Evolutionary conservation across 495 filamentous ascomycete species (phyloP).

Genomic region (Penicillium bialowiezense): DNA sequence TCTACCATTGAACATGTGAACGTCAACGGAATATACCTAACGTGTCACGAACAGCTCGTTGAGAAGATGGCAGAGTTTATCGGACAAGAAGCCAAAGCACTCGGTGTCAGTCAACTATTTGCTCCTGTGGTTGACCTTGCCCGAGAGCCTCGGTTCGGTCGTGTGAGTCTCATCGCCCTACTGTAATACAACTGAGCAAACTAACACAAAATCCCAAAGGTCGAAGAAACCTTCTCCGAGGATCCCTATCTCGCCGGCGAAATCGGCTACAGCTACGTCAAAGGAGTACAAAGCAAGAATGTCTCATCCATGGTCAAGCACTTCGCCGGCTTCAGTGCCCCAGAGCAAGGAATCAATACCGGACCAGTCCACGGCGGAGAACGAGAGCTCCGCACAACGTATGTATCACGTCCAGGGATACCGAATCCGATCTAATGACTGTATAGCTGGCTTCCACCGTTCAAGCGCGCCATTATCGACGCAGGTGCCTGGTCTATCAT

Average conservation of each 20-base stretch:
- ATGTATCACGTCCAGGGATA: neutral
- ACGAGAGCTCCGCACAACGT: conserved; percentile 63
- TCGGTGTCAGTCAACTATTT: conserved; percentile 68
- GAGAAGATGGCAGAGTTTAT: conserved; percentile 61
- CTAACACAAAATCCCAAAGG: conserved; percentile 22
- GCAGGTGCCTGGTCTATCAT: conserved; percentile 63
- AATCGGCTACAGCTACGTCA: conserved; percentile 57
- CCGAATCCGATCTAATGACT: neutral
- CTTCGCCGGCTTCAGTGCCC: conserved; percentile 61
- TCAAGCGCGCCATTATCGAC: conserved; percentile 66
- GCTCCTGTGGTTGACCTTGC: conserved; percentile 66
- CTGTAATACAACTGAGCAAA: too few species aligned
- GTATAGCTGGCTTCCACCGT: conserved; percentile 56
- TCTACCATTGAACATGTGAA: too few species aligned
- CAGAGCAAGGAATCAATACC: conserved; percentile 67
- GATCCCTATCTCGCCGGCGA: conserved; percentile 61
- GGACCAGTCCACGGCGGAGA: conserved; percentile 67
- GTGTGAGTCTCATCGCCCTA: conserved; percentile 27
- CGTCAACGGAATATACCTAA: too few species aligned
- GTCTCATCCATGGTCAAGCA: conserved; percentile 71
- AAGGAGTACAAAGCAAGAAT: conserved; percentile 58
- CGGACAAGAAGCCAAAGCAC: conserved; percentile 56
- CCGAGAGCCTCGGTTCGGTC: conserved; percentile 63
- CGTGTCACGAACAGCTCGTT: conserved; percentile 46
- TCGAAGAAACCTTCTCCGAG: conserved; percentile 68